phyloP scores from a whole-genome alignment of 2,329 filamentous ascomycete genomes.

The Aspergillus hiratsukae region DNA sequence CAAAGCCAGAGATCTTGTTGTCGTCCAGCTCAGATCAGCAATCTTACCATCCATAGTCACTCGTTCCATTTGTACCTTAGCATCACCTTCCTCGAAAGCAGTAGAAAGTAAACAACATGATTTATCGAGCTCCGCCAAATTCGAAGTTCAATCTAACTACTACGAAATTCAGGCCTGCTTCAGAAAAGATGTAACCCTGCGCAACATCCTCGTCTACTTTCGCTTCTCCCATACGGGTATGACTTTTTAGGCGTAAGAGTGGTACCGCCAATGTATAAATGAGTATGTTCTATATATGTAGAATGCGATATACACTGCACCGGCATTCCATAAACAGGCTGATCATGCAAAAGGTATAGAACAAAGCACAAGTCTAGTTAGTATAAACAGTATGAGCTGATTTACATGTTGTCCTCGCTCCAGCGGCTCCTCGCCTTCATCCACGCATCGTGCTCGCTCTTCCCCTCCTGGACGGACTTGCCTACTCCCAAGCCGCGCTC shows the following conservation, averaged over 20 bases:
- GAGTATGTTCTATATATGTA: background rate
- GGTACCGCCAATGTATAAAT: background rate
- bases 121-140: background rate
- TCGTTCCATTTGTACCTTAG: background rate
- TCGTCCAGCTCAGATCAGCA: too few species aligned
- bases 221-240: too few species aligned
- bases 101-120: too few species aligned
- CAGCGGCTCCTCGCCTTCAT: constrained; percentile 46
- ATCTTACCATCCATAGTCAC: too few species aligned
- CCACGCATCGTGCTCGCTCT: constrained; percentile 46
- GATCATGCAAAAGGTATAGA: background rate
- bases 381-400: background rate
- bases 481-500: constrained; percentile 63
- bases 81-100: too few species aligned
- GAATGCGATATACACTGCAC: background rate
- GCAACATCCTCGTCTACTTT: too few species aligned
- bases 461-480: constrained; percentile 40
- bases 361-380: background rate
- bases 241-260: too few species aligned
- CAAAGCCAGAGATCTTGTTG: constrained; percentile 68
- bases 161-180: background rate
- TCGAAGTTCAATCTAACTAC: background rate
- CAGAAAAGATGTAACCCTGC: too few species aligned
- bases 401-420: constrained; percentile 47
- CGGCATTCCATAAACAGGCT: background rate